Conservation (phyloP, 2,329 filamentous ascomycete genomes). For the Apiospora pterosperma region DNA sequence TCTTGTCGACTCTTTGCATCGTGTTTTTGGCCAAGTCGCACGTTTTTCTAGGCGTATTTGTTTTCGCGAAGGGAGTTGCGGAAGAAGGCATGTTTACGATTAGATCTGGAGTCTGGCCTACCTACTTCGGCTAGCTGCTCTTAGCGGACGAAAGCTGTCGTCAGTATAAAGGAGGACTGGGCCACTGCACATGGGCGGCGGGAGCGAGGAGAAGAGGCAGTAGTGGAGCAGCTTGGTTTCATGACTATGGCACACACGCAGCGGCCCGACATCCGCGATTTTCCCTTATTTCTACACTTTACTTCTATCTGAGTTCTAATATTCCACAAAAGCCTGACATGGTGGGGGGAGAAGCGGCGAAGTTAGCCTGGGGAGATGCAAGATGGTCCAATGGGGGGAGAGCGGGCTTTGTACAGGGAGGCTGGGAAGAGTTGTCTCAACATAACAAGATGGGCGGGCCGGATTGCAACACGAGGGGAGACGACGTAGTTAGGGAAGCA, state of each 20-base stretch:
- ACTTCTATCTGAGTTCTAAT: conserved; percentile 6
- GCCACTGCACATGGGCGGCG: neutral
- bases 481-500: neutral
- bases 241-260: conserved; percentile 3
- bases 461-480: neutral
- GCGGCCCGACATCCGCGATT: conserved; percentile 4
- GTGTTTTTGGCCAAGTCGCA: conserved; percentile 1
- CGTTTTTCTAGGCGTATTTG: neutral
- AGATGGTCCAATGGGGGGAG: neutral
- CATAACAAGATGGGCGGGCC: neutral
- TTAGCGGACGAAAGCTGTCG: neutral
- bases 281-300: conserved; percentile 5
- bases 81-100: conserved; percentile 2
- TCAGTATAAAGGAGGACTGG: neutral
- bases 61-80: neutral
- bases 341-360: neutral
- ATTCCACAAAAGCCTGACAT: conserved; percentile 3
- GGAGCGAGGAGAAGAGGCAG: neutral
- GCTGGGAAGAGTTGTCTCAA: neutral
- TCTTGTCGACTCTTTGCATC: neutral
- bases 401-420: neutral
- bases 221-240: neutral
- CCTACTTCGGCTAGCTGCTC: neutral
- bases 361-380: neutral
- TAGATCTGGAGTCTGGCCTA: neutral